These are phyloP conservation scores for Ceratocystis ficicola DNA, from an alignment of 2,329 filamentous ascomycete genomes.

Conservation along the genomic window DNA sequence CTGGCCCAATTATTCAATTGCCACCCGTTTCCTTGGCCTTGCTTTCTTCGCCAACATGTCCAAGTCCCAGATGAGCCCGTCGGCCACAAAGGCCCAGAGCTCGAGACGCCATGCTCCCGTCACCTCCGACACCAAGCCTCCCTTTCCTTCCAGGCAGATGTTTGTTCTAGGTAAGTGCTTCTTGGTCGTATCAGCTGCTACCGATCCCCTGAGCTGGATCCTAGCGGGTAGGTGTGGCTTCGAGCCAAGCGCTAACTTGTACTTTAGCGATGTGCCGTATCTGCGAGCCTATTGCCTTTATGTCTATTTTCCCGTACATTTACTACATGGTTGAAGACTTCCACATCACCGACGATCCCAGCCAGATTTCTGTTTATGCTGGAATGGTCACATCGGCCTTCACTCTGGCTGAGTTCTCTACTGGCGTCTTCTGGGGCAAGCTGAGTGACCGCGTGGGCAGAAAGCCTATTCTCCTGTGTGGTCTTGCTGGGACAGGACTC, in stretches of 20 bases:
- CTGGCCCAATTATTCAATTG: too few species aligned
- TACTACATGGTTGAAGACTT: conserved; percentile 97
- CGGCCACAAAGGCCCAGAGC: neutral
- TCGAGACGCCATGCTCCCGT: neutral
- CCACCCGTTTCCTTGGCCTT: neutral
- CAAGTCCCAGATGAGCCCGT: conserved; percentile 2
- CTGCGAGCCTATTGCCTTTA: conserved; percentile 97
- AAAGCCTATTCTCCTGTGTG: conserved; percentile 81
- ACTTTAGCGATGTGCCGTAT: conserved; percentile 73
- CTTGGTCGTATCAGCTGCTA: neutral
- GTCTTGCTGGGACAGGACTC: conserved; percentile 79
- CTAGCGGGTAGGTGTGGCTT: neutral
- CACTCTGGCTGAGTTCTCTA: conserved; percentile 88
- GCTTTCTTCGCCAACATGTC: neutral
- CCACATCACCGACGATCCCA: conserved; percentile 64
- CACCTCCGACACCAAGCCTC: conserved; percentile 24
- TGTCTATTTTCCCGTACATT: conserved; percentile 98
- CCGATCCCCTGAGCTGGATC: neutral
- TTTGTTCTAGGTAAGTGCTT: conserved; percentile 34
- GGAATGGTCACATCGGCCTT: conserved; percentile 96
- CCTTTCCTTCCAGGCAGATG: conserved; percentile 34
- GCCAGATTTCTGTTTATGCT: conserved; percentile 78
- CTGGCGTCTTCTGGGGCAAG: conserved; percentile 83
- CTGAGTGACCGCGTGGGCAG: conserved; percentile 85
- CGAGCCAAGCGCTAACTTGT: conserved; percentile 16